Evolutionary conservation across 352 stramenopile genomes (phyloP), one percentile per base, ranked within the genome.

Genomic region (Blastocystis sp.): DNA sequence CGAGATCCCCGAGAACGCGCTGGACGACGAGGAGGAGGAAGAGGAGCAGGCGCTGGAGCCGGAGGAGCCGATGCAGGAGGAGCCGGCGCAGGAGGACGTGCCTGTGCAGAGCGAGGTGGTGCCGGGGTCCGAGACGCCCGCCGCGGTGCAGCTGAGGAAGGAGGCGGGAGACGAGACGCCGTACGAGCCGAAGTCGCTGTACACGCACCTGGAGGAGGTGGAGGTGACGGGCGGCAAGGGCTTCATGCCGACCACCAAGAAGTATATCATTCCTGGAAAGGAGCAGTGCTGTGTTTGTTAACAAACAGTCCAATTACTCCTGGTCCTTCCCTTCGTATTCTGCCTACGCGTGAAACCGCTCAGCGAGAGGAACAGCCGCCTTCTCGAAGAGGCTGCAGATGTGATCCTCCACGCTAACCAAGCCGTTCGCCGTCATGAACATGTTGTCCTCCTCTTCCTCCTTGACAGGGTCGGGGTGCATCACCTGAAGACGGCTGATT

Each of bases 241-340:
- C 34, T 34, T 81, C 21, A 81, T 81, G 70, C 70, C 70, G 24
- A 24, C 48, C 21, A 81, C 70, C 21, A 81, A 81, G 70, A 81
- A 81, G 48, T 81, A 81, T 81, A 14, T 81, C 2, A 68, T 81
- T 81, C 71, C 71, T 17, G 71, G 45, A 17, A 63, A 81, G 59
- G 52, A 19, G 3, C 24, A 81, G 4, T 81, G 21, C 9, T 1
- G 19, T 52, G 43, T 57, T 81, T 64, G 11, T 45, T 65, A 38
- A 64, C 38, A 79, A 62, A 79, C 38, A 79, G 40, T 10, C 14
- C 45, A 54, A 60, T 61, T 11, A 57, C 40, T 54, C 28, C 40
- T 61, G 10, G 7, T 52, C 34, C 17, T 38, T 71, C 24, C 24
- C 2, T 6, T 65, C 24, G 43, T 81, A 81, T 38, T 81, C 71